A percentile compares a stretch with the other conserved stretches of the same genome.
These are phyloP conservation scores for Desmodesmus armatus DNA, from an alignment of 139 green algal genomes.

Conservation along the genomic window DNA sequence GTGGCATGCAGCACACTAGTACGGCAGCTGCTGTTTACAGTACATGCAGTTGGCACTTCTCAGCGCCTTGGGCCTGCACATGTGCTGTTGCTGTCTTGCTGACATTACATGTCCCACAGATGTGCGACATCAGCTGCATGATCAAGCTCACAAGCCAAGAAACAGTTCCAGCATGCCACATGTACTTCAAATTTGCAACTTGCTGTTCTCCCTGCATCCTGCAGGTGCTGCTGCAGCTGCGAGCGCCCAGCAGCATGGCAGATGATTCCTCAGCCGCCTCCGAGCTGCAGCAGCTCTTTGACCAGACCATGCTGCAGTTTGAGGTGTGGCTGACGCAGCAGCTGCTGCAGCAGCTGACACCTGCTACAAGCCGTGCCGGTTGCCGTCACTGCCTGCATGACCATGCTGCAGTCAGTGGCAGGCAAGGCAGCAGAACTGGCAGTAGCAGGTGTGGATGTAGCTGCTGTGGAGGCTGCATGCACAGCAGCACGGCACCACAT, in stretches of 20 bases:
- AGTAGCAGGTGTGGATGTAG: background rate
- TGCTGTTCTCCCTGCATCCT: background rate
- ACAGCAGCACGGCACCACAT: background rate
- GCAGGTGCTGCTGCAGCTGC: background rate
- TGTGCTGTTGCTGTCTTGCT: too few species aligned
- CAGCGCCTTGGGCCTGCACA: too few species aligned
- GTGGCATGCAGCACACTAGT: too few species aligned
- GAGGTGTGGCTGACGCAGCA: background rate
- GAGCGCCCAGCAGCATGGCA: background rate
- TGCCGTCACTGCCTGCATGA: background rate
- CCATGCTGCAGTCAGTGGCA: background rate
- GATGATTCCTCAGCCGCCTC: background rate
- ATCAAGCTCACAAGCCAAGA: too few species aligned
- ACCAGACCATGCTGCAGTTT: background rate
- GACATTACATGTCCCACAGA: too few species aligned
- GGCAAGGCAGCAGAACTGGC: background rate
- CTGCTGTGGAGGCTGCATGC: background rate
- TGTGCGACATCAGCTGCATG: too few species aligned
- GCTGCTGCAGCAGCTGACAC: background rate
- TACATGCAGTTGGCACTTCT: too few species aligned
- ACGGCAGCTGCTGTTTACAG: too few species aligned
- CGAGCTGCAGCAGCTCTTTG: background rate
- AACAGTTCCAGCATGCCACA: too few species aligned
- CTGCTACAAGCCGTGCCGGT: background rate
- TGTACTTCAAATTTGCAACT: too few species aligned